Conservation (phyloP, 2,329 filamentous ascomycete species). For the Bretziella fagacearum region DNA sequence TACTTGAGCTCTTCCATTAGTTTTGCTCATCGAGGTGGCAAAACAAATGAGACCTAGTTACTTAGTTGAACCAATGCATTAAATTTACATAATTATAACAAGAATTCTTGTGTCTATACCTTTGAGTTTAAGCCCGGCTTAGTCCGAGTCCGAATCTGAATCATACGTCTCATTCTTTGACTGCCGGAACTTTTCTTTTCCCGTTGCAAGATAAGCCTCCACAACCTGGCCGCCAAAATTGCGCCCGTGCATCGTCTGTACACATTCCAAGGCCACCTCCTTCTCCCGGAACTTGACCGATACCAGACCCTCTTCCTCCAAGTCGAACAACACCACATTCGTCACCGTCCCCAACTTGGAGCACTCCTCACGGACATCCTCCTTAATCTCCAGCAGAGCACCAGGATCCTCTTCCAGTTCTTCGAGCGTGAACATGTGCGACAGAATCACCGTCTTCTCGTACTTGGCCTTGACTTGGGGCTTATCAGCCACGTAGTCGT, state of each 20-base stretch:
- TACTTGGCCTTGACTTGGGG: constrained; percentile 33
- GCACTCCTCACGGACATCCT: constrained; percentile 85
- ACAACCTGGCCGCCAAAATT: constrained; percentile 58
- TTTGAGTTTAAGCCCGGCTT: background rate
- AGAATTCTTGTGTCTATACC: background rate
- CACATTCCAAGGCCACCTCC: constrained; percentile 55
- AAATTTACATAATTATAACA: too few species aligned
- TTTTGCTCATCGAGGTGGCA: background rate
- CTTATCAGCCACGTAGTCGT: constrained; percentile 47
- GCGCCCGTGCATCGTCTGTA: constrained; percentile 62
- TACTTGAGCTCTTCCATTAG: too few species aligned
- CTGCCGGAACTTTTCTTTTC: constrained; percentile 57
- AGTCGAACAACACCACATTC: constrained; percentile 79
- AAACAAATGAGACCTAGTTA: background rate
- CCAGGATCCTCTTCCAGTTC: constrained; percentile 75
- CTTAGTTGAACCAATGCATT: too few species aligned
- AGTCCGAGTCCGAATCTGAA: constrained; percentile 10
- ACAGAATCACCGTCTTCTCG: constrained; percentile 73
- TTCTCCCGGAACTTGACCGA: constrained; percentile 64
- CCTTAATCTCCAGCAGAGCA: constrained; percentile 76
- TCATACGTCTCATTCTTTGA: constrained; percentile 30
- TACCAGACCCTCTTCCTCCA: constrained; percentile 68
- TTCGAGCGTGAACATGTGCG: constrained; percentile 79
- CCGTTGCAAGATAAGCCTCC: constrained; percentile 52
- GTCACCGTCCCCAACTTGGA: constrained; percentile 73